Evolutionary conservation across 2,329 filamentous ascomycete species (phyloP), one percentile per base, ranked within the genome.

Genomic region (Aspergillus uvarum): DNA sequence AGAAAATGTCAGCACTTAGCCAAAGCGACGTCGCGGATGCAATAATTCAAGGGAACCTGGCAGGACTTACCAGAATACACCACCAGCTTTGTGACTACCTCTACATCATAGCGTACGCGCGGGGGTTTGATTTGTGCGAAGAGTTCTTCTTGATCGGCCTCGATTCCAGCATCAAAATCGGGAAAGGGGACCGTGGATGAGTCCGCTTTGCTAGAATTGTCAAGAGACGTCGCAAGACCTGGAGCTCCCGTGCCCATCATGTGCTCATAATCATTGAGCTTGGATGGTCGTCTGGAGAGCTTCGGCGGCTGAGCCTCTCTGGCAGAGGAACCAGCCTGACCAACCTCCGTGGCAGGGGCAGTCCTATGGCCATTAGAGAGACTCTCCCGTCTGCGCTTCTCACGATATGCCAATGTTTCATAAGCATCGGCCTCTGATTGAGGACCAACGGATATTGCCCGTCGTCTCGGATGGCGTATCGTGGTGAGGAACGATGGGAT

Each of bases 371-470:
- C 64, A 8, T 77, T 79, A n/a, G 80, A 82, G 24, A 82, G 77
- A 67, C 85, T 88, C 68, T 89, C 85, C 54, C 85, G 80, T 58
- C 87, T 79, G 59, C 82, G 81, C 65, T 88, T 85, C 67, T 96
- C 92, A 21, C 94, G 88, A 72, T 96, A 96, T 5, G 94, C 95
- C 52, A 99, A 82, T 21, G 92, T 92, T 79, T 99, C 95, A 77
- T 97, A 96, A 24, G 92, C 95, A 77, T 99, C 95, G 2, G 95
- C 95, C 62, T 93, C 93, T 50, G 93, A 97, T 77, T 98, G 95
- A 1, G 95, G 95, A 0, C 95, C 95, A 56, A 98, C 85, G 5
- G 92, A 96, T 35, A 98, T 87, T 32, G 92, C 89, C 54, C 95
- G 86, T 62, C 92, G 83, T 14, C 84, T 85, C 0, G 92, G 90